Evolutionary conservation across 106 monocot genomes (phyloP).

Genomic region (Allium sativum): DNA sequence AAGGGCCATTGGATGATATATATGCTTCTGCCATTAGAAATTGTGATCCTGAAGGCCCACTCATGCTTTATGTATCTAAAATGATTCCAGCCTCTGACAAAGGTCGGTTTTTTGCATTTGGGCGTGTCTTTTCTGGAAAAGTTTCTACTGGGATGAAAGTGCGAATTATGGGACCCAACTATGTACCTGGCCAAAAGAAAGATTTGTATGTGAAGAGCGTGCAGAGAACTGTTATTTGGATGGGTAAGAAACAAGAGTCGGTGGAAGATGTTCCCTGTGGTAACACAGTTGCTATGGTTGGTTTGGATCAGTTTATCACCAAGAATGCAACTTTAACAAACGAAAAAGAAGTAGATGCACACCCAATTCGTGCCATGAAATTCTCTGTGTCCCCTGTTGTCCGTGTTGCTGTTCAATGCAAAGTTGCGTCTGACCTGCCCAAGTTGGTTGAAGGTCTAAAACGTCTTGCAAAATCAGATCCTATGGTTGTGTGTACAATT

Average conservation of each 20-base stretch:
- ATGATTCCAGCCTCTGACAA: constrained; percentile 31
- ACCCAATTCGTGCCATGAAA: constrained; percentile 36
- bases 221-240: constrained; percentile 25
- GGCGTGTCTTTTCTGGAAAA: constrained; percentile 20
- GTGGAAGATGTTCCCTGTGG: constrained; percentile 28
- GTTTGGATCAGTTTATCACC: constrained; percentile 21
- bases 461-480: constrained; percentile 36
- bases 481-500: constrained; percentile 36
- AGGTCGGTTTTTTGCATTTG: constrained; percentile 23
- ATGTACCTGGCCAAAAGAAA: constrained; percentile 22
- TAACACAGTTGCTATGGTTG: constrained; percentile 23
- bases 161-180: constrained; percentile 20
- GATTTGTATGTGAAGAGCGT: constrained; percentile 22
- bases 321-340: constrained; percentile 38
- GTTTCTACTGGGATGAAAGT: constrained; percentile 17
- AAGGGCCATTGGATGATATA: constrained; percentile 18
- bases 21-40: constrained; percentile 25
- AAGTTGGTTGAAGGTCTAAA: constrained; percentile 48
- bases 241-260: constrained; percentile 26
- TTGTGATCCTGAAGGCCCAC: constrained; percentile 24
- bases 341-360: constrained; percentile 29
- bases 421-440: constrained; percentile 36
- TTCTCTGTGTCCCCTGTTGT: constrained; percentile 46
- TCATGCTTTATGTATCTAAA: constrained; percentile 29
- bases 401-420: constrained; percentile 33